Conservation (phyloP, 805 yeast genomes). For the Metschnikowia santaceciliae region DNA sequence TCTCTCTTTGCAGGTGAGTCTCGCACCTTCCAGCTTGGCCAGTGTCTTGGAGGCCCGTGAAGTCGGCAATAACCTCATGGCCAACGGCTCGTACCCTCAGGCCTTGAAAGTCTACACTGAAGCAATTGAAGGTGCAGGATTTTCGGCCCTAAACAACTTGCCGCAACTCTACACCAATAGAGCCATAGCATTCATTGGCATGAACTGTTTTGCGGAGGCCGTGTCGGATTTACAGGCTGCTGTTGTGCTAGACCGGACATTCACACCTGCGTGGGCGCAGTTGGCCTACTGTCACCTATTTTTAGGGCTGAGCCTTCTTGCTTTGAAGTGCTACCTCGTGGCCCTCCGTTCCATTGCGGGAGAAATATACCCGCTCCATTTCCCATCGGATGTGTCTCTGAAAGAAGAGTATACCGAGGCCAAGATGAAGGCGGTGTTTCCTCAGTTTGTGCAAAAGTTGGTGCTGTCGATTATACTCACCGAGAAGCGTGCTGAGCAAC, state of each 20-base stretch:
- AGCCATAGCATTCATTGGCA: conserved; percentile 40
- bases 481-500: conserved; percentile 38
- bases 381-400: conserved; percentile 14
- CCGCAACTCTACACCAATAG: conserved; percentile 37
- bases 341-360: conserved; percentile 31
- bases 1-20: conserved; percentile 5
- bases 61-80: conserved; percentile 39
- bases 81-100: conserved; percentile 33
- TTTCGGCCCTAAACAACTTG: conserved; percentile 9
- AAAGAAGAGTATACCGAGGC: conserved; percentile 20
- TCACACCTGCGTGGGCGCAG: conserved; percentile 43
- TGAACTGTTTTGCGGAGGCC: conserved; percentile 39
- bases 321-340: conserved; percentile 31
- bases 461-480: conserved; percentile 32
- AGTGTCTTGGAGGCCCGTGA: conserved; percentile 27
- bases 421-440: conserved; percentile 25
- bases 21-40: neutral
- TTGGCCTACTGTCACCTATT: conserved; percentile 41
- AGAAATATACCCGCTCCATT: conserved; percentile 25
- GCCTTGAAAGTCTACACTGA: conserved; percentile 37
- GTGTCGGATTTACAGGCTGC: conserved; percentile 34
- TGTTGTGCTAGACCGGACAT: conserved; percentile 26
- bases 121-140: conserved; percentile 26
- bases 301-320: conserved; percentile 33
- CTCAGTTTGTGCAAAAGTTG: conserved; percentile 37